Conservation (phyloP, 2,329 filamentous ascomycete species). For the Penicillium sp. region DNA sequence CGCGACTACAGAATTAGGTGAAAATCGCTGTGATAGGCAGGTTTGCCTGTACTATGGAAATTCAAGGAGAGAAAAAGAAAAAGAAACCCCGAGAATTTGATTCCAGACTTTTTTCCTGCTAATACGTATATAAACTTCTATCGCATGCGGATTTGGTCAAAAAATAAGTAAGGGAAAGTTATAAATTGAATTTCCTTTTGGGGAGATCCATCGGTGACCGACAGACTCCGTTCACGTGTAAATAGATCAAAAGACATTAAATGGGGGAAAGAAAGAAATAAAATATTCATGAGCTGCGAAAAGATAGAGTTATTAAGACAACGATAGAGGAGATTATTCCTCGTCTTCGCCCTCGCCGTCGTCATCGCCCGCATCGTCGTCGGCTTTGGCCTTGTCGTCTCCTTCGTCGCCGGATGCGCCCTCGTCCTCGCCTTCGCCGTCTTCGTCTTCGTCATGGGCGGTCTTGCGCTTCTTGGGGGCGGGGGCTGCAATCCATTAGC, state of each 20-base stretch:
- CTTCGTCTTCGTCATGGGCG: conserved; percentile 29
- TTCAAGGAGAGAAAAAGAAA: neutral
- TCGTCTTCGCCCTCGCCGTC: conserved; percentile 18
- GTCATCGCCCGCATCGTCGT: conserved; percentile 13
- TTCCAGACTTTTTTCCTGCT: neutral
- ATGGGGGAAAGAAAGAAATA: neutral
- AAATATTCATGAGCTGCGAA: neutral
- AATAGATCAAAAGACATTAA: neutral
- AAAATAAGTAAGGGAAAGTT: neutral
- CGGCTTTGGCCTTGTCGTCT: conserved; percentile 20
- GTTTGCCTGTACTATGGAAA: too few relatives aligned
- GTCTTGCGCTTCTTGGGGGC: conserved; percentile 18
- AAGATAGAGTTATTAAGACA: neutral
- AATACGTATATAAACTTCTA: neutral
- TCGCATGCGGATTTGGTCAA: neutral
- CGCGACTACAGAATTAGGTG: too few relatives aligned
- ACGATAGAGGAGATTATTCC: conserved; percentile 10
- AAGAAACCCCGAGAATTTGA: neutral
- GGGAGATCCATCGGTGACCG: neutral
- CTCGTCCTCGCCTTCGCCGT: conserved; percentile 39
- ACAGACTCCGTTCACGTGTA: neutral
- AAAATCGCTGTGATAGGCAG: too few relatives aligned
- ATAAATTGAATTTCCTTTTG: neutral
- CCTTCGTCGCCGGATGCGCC: conserved; percentile 26
- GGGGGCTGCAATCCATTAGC: conserved; percentile 8